These are phyloP conservation scores for Oryza coarctata DNA, from an alignment of 176 grass and related monocot genomes.

Conservation along the genomic window DNA sequence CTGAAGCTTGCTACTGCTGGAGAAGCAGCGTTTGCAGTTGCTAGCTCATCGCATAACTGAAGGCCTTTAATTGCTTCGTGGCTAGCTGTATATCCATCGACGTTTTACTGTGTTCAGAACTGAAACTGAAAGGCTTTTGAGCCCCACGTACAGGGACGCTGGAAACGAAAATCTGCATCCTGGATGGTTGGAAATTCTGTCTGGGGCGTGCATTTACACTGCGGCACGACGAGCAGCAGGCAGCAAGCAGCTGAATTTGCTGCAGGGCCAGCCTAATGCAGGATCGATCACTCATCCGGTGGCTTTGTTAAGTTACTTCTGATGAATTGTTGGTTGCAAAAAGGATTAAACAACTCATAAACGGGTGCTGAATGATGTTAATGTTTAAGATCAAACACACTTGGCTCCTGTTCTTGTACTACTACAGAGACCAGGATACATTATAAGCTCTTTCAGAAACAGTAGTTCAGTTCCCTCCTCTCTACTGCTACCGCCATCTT, in stretches of 20 bases:
- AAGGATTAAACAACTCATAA: conserved; percentile 16
- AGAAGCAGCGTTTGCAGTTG: conserved; percentile 9
- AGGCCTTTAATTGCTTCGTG: conserved; percentile 23
- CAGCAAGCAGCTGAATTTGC: conserved; percentile 16
- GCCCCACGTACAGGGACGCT: neutral
- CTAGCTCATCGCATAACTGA: conserved; percentile 32
- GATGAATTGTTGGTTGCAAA: conserved; percentile 19
- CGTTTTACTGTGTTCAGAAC: conserved; percentile 44
- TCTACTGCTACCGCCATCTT: neutral
- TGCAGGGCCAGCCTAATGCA: conserved; percentile 7
- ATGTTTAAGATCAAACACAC: neutral
- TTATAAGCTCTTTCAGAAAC: neutral
- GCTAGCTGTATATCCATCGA: conserved; percentile 10
- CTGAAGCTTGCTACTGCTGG: conserved; percentile 29
- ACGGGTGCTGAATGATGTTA: neutral
- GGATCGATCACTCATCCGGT: neutral
- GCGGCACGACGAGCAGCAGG: conserved; percentile 27
- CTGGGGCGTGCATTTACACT: conserved; percentile 28
- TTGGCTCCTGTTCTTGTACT: neutral
- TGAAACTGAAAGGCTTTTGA: conserved; percentile 22
- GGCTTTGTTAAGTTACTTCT: conserved; percentile 23
- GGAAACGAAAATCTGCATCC: conserved; percentile 26
- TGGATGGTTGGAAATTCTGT: conserved; percentile 39
- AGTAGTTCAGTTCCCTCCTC: neutral
- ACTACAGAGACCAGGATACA: neutral